Evolutionary conservation across 2,329 filamentous ascomycete genomes (phyloP).

Genomic region (Lachnellula subtilissima): DNA sequence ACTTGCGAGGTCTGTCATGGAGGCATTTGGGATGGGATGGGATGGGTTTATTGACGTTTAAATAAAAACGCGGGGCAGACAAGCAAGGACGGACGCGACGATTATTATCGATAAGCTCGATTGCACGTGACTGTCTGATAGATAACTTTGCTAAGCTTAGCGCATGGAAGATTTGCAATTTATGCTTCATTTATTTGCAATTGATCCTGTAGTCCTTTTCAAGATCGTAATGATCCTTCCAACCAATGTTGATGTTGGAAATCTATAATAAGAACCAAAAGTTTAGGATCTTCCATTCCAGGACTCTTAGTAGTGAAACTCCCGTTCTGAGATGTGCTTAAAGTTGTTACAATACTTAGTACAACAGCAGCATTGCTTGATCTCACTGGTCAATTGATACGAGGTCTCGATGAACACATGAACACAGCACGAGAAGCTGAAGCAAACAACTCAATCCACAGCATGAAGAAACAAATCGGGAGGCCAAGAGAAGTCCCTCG

Average conservation of each 20-base stretch:
- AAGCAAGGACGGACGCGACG: neutral
- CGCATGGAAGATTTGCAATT: too few relatives aligned
- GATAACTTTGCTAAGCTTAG: too few relatives aligned
- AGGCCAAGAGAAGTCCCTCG: neutral
- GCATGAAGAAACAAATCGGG: neutral
- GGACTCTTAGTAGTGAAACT: neutral
- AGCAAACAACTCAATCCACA: neutral
- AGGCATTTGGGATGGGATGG: conserved; percentile 20
- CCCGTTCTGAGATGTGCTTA: neutral
- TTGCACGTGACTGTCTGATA: neutral
- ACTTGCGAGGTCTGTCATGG: conserved; percentile 81
- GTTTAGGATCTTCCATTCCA: neutral
- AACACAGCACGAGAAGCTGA: neutral
- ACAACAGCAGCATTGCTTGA: neutral
- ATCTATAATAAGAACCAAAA: neutral
- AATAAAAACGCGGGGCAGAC: neutral
- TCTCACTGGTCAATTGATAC: neutral
- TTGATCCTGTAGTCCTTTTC: too few relatives aligned
- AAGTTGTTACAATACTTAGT: neutral
- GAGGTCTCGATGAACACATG: neutral
- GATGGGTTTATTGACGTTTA: neutral
- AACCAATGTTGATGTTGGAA: too few relatives aligned
- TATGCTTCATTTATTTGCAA: too few relatives aligned
- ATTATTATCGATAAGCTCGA: neutral
- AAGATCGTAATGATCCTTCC: too few relatives aligned